Evolutionary conservation across 768 basidiomycete genomes (phyloP).

Genomic region (Melanogaster broomeanus): DNA sequence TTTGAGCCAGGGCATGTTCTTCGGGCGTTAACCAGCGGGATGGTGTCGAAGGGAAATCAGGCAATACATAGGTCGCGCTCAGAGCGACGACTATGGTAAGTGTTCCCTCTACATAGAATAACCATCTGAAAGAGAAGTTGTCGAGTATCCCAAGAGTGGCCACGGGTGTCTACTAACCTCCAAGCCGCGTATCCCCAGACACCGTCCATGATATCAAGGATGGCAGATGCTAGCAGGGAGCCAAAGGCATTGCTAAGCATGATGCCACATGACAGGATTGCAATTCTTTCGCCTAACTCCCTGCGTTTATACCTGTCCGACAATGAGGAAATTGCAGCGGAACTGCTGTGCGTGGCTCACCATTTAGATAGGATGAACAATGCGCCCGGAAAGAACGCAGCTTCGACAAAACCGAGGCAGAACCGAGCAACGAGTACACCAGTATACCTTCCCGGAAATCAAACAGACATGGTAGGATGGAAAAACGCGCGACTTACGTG

Average conservation of each 20-base stretch:
- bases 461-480: neutral
- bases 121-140: slow-evolving; percentile 48
- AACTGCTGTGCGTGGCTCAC: no score
- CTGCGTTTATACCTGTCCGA: no score
- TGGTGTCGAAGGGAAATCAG: no score
- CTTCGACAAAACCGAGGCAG: slow-evolving; percentile 73
- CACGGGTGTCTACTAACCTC: slow-evolving; percentile 46
- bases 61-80: no score
- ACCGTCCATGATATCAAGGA: slow-evolving; percentile 72
- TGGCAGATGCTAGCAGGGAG: slow-evolving; percentile 73
- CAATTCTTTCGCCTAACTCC: slow-evolving; percentile 70
- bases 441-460: slow-evolving; percentile 46
- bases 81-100: no score
- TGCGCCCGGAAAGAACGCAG: slow-evolving; percentile 71
- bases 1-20: slow-evolving; percentile 58
- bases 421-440: slow-evolving; percentile 70
- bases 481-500: no score
- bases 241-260: slow-evolving; percentile 85
- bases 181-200: slow-evolving; percentile 69
- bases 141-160: neutral
- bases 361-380: slow-evolving; percentile 38
- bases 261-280: slow-evolving; percentile 69
- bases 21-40: no score
- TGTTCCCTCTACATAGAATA: slow-evolving; percentile 72
- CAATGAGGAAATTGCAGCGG: no score